Evolutionary conservation across 495 filamentous ascomycete genomes (phyloP), one percentile per base, ranked within the genome.

Genomic region (Podospora conica): DNA sequence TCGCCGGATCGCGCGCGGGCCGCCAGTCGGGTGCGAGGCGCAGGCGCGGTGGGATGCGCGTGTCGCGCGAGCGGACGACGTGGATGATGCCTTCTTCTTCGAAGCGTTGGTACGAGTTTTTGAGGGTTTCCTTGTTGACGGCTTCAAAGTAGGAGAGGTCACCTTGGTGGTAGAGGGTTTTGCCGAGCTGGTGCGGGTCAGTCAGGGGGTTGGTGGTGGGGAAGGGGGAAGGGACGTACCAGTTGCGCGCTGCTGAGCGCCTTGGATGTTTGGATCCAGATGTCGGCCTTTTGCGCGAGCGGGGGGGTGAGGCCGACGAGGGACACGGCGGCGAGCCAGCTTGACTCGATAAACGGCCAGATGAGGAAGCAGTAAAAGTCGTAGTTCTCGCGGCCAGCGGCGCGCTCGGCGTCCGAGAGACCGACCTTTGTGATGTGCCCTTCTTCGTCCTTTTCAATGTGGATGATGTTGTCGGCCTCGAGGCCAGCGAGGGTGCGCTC

Each of bases 361-460:
- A 98, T 92, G 22, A 98, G 77, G 82, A 97, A 98, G 76, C 93
- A 97, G 77, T 98, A 97, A 76, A 98, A 98, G 71, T 98, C 95
- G 73, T 88, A 98, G 71, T 97, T 97, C 73, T 98, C 94, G 23
- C 94, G 81, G 3, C 94, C 95, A 40, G 83, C 86, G 3, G 81
- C 79, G 22, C 93, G 83, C 75, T 98, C 94, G 2, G 82, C 73
- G 18, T 89, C 86, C 9, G 88, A 87, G n/a, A 98, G 80, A 18
- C 90, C 91, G 11, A 96, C 78, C 54, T 80, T 88, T 1, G 78
- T 76, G 11, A 93, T 87, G 0, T 78, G 78, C 0, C 81, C 83
- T 5, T 82, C 71, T 22, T 81, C 72, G 60, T 87, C 81, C 9
- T 87, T 81, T 8, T 86, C 85, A 24, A 96, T 77, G 3, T 82